phyloP scores from a whole-genome alignment of 495 filamentous ascomycete species.

The Lasiosphaeria miniovina region DNA sequence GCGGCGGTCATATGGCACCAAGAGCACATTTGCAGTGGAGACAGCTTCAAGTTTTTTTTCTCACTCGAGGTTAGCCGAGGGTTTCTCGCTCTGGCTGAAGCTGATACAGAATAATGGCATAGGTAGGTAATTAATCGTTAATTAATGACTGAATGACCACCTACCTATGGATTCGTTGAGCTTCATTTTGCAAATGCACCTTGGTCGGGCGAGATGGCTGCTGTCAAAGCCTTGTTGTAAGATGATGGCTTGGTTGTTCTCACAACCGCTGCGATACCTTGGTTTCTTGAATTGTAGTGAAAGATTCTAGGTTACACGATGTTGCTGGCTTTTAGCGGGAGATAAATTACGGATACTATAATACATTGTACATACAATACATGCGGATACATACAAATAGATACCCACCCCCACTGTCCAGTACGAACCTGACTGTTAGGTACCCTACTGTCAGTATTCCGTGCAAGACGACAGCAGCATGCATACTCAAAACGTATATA shows the following conservation, averaged over 20 bases:
- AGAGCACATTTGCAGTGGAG: constrained; percentile 59
- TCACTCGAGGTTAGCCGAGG: background rate
- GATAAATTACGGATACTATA: too few relatives aligned
- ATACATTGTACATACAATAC: too few relatives aligned
- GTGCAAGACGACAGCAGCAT: too few relatives aligned
- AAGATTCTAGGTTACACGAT: too few relatives aligned
- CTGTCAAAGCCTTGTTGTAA: too few relatives aligned
- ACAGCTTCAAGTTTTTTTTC: constrained; percentile 49
- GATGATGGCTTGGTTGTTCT: too few relatives aligned
- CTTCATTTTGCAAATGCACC: constrained; percentile 26
- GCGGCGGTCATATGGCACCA: constrained; percentile 79
- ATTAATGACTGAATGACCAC: background rate
- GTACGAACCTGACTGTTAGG: too few relatives aligned
- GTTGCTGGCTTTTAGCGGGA: too few relatives aligned
- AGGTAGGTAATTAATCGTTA: background rate
- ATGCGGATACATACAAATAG: too few relatives aligned
- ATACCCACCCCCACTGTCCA: too few relatives aligned
- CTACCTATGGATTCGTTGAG: constrained; percentile 47
- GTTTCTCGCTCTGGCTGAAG: background rate
- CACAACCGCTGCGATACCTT: background rate
- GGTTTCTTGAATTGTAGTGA: background rate
- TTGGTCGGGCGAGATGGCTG: background rate
- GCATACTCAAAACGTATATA: background rate
- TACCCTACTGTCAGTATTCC: too few relatives aligned
- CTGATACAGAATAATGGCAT: background rate